Evolutionary conservation across 2,329 filamentous ascomycete genomes (phyloP), one percentile per base, ranked within the genome.

Genomic region (Pseudohalonectria lignicola): DNA sequence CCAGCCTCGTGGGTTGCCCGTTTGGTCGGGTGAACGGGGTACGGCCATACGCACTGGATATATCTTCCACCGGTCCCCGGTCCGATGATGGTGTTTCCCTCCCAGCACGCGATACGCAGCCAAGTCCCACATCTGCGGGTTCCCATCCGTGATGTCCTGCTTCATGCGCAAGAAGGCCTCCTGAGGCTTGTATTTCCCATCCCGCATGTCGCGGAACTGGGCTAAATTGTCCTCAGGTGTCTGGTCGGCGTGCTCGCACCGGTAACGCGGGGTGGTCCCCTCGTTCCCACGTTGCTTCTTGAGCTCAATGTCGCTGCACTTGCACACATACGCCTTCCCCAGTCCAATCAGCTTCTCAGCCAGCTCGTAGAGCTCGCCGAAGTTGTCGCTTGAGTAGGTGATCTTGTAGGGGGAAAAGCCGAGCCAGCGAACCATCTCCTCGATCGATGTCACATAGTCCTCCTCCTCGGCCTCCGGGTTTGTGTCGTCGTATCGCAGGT

Each of bases 41-140:
- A 26, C 8, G 23, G 23, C 23, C 7, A 26, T 13, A 31, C 36
- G 16, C 18, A 38, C 36, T 12, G 92, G 92, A 56, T 94, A 95
- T 45, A 95, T 94, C 59, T 79, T 82, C 87, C 88, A 96, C 53
- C 82, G 78, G 46, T 74, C 67, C 21, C 84, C 86, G 0, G 88
- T 94, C 26, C 85, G 75, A 59, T 86, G 78, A 55, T 94, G 86
- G 31, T 78, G 71, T 43, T 68, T 69, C 31, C 84, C 78, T 51
- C 82, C 74, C 43, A 86, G 71, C 39, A 96, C 80, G 43, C 90
- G 78, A 60, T 94, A 96, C 13, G 90, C 90, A 2, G 85, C 84
- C 39, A 94, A 63, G 66, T 96, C 90, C 90, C 90, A 95, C 84
- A 94, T 88, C 60, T 94, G 86, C 6, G 88, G 87, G 56, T 95